phyloP scores from a whole-genome alignment of 345 rosid species.

The Ceriops tagal region DNA sequence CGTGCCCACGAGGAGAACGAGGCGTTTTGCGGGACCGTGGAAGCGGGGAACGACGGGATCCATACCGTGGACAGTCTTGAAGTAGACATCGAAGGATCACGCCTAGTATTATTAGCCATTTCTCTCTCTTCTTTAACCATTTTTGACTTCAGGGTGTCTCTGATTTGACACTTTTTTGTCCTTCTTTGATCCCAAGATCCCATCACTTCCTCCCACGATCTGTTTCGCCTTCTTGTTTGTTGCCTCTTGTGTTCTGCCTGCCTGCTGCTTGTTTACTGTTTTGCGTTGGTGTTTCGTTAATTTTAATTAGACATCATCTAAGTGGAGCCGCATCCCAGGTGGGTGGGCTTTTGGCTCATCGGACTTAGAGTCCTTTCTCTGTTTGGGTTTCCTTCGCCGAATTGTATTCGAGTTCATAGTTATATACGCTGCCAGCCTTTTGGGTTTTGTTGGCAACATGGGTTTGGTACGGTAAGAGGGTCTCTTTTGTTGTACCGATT shows the following conservation, averaged over 20 bases:
- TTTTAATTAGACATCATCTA: no score
- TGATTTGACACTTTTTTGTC: slow-evolving; percentile 23
- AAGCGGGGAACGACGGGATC: slow-evolving; percentile 76
- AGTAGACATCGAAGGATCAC: slow-evolving; percentile 89
- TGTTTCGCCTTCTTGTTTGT: background rate
- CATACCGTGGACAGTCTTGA: slow-evolving; percentile 97
- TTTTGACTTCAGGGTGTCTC: slow-evolving; percentile 24
- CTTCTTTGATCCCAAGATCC: slow-evolving; percentile 61
- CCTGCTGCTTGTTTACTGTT: no score
- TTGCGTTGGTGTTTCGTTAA: no score
- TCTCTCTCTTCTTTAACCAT: slow-evolving; percentile 69
- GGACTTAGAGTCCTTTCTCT: no score
- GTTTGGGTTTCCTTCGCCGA: no score
- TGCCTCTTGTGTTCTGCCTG: background rate
- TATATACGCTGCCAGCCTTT: no score
- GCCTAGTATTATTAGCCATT: slow-evolving; percentile 75
- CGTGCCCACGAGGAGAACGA: slow-evolving; percentile 75
- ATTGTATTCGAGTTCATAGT: no score
- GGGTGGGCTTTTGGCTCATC: no score
- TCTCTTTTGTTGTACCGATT: no score
- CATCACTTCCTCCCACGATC: slow-evolving; percentile 46
- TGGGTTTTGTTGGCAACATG: no score
- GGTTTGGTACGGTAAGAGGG: no score
- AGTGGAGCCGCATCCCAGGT: no score
- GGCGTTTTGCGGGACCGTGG: slow-evolving; percentile 79